Percentiles rank a stretch among this genome's conserved stretches.
phyloP scores from a whole-genome alignment of 768 basidiomycete species.

The Gautieria morchelliformis region DNA sequence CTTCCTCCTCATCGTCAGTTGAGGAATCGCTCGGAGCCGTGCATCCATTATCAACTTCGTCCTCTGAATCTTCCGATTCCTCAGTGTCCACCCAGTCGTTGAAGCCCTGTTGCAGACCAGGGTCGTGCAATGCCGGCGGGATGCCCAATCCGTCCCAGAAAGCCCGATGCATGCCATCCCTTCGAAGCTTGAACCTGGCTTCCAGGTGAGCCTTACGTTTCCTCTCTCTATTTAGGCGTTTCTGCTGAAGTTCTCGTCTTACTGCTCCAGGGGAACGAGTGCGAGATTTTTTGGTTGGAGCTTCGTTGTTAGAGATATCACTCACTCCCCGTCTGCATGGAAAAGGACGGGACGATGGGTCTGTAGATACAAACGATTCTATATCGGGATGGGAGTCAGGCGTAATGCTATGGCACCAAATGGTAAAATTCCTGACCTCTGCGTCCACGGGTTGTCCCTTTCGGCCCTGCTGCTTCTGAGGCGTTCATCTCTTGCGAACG shows the following conservation, averaged over 20 bases:
- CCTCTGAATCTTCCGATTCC: neutral
- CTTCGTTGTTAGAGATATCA: neutral
- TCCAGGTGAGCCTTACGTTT: slow-evolving; percentile 33
- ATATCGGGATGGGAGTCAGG: neutral
- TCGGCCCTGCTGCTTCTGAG: neutral
- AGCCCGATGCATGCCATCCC: slow-evolving; percentile 26
- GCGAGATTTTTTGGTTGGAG: slow-evolving; percentile 36
- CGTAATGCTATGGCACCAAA: neutral
- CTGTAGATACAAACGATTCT: neutral
- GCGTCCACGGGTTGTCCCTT: neutral
- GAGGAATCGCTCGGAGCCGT: neutral
- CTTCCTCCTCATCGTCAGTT: slow-evolving; percentile 26
- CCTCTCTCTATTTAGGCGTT: slow-evolving; percentile 30
- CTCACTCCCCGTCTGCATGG: neutral
- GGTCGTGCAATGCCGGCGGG: neutral
- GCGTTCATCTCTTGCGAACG: neutral
- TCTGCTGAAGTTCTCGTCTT: slow-evolving; percentile 30
- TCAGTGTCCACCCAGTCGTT: neutral
- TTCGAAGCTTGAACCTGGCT: slow-evolving; percentile 28
- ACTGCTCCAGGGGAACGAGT: slow-evolving; percentile 35
- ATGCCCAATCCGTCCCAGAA: slow-evolving; percentile 30
- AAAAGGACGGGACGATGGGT: neutral
- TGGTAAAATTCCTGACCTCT: neutral
- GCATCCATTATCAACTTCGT: slow-evolving; percentile 1
- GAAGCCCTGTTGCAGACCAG: neutral